Evolutionary conservation across 305 asterid genomes (phyloP).

Genomic region (Salvia sclarea): DNA sequence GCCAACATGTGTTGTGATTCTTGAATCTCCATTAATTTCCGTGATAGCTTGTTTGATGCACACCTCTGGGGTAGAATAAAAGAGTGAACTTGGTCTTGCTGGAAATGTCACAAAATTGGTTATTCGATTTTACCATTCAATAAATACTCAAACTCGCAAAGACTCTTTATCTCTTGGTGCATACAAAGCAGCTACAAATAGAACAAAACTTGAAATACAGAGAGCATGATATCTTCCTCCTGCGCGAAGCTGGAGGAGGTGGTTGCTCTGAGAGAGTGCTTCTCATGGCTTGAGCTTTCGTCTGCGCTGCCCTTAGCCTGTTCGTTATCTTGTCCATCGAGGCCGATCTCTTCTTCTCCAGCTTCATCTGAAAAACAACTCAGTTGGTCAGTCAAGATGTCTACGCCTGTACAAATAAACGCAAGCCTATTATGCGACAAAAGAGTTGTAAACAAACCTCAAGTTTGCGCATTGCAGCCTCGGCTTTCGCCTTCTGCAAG

Average conservation of each 20-base stretch:
- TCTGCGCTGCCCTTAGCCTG: conserved; percentile 53
- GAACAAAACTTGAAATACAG: conserved; percentile 34
- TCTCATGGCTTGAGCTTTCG: conserved; percentile 63
- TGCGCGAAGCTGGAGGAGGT: conserved; percentile 30
- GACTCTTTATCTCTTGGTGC: conserved; percentile 29
- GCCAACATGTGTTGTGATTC: too few relatives aligned
- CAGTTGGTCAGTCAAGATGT: neutral
- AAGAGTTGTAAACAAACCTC: conserved; percentile 45
- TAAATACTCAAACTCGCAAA: too few relatives aligned
- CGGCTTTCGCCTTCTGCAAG: conserved; percentile 80
- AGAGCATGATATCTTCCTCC: conserved; percentile 32
- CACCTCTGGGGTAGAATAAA: too few relatives aligned
- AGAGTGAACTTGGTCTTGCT: too few relatives aligned
- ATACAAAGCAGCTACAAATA: conserved; percentile 38
- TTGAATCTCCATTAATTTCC: too few relatives aligned
- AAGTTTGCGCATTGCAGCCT: conserved; percentile 63
- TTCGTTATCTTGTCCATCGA: conserved; percentile 64
- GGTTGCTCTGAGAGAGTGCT: conserved; percentile 37
- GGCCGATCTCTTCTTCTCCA: conserved; percentile 71
- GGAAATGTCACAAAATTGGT: neutral
- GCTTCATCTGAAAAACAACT: conserved; percentile 51
- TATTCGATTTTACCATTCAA: neutral
- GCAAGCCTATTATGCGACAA: too few relatives aligned
- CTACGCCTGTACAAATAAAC: too few relatives aligned
- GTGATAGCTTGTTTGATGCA: too few relatives aligned